Percentiles rank a stretch among this genome's conserved stretches.
These are phyloP conservation scores for Metschnikowia santaceciliae DNA, from an alignment of 805 yeast species.

Conservation along the genomic window DNA sequence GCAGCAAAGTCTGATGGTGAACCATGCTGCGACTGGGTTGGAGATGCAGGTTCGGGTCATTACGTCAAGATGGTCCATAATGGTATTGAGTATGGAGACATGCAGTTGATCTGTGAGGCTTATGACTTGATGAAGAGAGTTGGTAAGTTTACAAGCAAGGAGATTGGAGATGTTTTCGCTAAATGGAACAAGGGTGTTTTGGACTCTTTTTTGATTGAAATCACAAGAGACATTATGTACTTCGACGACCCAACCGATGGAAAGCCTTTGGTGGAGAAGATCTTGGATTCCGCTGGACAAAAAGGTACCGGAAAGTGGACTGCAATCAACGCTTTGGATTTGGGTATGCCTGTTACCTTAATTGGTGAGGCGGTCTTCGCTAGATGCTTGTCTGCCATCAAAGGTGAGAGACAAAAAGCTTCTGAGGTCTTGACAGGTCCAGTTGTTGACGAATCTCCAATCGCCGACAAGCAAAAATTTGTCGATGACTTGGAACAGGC, in stretches of 20 bases:
- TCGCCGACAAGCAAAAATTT: constrained; percentile 75
- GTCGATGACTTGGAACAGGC: constrained; percentile 97
- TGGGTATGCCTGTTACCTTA: constrained; percentile 97
- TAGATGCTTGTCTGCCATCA: constrained; percentile 91
- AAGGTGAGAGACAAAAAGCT: constrained; percentile 87
- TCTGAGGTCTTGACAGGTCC: constrained; percentile 81
- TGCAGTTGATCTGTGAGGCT: constrained; percentile 98
- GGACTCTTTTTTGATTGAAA: constrained; percentile 95
- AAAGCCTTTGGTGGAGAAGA: constrained; percentile 91
- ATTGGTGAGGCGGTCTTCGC: constrained; percentile 99
- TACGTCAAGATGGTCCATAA: constrained; percentile 99
- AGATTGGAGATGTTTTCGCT: constrained; percentile 87
- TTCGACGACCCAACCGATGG: constrained; percentile 84
- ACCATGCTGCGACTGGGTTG: constrained; percentile 99
- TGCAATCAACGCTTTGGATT: constrained; percentile 94
- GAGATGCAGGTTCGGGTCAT: constrained; percentile 98
- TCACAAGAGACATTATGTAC: constrained; percentile 91
- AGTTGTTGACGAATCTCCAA: constrained; percentile 49
- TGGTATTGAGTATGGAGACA: constrained; percentile 99
- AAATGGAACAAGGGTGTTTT: constrained; percentile 97
- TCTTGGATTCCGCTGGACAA: constrained; percentile 96
- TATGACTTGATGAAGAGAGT: constrained; percentile 93
- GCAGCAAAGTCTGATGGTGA: constrained; percentile 97
- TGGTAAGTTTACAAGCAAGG: constrained; percentile 85
- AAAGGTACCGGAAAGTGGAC: constrained; percentile 99